Conservation (phyloP, 2,329 filamentous ascomycete genomes). For the Curvularia spicifera region DNA sequence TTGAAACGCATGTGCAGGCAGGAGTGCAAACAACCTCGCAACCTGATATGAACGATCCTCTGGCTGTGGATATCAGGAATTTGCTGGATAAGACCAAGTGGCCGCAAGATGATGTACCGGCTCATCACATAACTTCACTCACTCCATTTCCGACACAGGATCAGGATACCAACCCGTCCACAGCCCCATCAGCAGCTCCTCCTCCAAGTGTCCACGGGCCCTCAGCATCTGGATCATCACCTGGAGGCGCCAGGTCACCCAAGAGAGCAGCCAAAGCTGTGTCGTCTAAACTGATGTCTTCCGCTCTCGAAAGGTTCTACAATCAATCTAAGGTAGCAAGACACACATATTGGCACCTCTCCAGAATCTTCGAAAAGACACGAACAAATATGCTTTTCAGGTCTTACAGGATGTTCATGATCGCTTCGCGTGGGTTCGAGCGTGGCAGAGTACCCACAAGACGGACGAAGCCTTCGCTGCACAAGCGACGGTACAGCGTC, state of each 20-base stretch:
- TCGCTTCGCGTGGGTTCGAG: conserved; percentile 24
- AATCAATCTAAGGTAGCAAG: conserved; percentile 1
- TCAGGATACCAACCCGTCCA: background rate
- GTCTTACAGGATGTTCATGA: conserved; percentile 12
- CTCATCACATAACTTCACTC: background rate
- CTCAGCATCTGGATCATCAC: background rate
- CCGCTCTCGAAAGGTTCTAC: background rate
- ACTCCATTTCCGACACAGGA: background rate
- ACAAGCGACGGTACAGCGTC: conserved; percentile 31
- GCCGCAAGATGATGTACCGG: background rate
- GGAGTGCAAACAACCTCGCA: background rate
- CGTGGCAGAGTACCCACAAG: conserved; percentile 23
- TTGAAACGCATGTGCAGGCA: background rate
- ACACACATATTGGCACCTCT: conserved; percentile 4
- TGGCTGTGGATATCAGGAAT: background rate
- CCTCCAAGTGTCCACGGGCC: background rate
- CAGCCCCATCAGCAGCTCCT: background rate
- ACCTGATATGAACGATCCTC: background rate
- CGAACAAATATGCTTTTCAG: conserved; percentile 8
- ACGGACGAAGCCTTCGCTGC: conserved; percentile 18
- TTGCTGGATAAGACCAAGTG: background rate
- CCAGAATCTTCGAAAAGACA: conserved; percentile 18
- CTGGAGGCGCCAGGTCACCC: background rate
- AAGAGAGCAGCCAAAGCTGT: background rate
- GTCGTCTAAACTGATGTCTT: background rate